Percentiles rank a stretch among this genome's conserved stretches.
phyloP scores from a whole-genome alignment of 1,139 yeast species.

The Protomyces pachydermus region DNA sequence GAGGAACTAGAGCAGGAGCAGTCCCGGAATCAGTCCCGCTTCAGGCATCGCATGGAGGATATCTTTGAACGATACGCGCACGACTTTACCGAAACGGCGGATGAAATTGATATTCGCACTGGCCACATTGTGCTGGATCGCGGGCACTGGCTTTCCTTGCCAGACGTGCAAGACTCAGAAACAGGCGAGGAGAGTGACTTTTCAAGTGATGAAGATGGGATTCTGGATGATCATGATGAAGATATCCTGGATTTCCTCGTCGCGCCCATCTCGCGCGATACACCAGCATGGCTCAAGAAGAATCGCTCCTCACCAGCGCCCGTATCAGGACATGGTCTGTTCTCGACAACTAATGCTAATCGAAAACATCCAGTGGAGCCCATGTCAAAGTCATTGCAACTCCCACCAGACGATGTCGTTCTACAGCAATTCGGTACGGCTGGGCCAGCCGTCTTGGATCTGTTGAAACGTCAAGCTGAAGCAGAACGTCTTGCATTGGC shows the following conservation, averaged over 20 bases:
- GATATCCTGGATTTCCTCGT: slow-evolving; percentile 14
- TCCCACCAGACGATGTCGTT: slow-evolving; percentile 9
- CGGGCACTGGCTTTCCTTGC: slow-evolving; percentile 30
- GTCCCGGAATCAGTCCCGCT: slow-evolving; percentile 4
- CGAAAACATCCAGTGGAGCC: not conserved
- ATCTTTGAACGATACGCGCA: slow-evolving; percentile 31
- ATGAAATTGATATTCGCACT: slow-evolving; percentile 33
- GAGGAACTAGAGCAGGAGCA: slow-evolving; percentile 9
- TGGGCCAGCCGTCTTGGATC: slow-evolving; percentile 12
- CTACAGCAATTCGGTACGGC: slow-evolving; percentile 19
- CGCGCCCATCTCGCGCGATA: not conserved
- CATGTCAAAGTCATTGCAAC: slow-evolving; percentile 4
- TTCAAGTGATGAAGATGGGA: slow-evolving; percentile 21
- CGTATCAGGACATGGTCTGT: not conserved
- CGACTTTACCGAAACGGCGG: slow-evolving; percentile 29
- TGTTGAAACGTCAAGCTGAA: slow-evolving; percentile 7
- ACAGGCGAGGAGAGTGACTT: slow-evolving; percentile 12
- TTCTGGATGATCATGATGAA: slow-evolving; percentile 22
- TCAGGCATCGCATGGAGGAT: slow-evolving; percentile 30
- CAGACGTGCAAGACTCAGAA: slow-evolving; percentile 2
- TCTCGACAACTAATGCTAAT: not conserved
- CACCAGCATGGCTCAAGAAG: slow-evolving; percentile 5
- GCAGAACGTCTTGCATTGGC: not conserved
- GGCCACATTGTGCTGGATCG: slow-evolving; percentile 33
- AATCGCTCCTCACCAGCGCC: not conserved